A percentile compares a stretch with the other conserved stretches of the same genome.
Conservation (phyloP, 768 basidiomycete species). For the Mycena floridula region DNA sequence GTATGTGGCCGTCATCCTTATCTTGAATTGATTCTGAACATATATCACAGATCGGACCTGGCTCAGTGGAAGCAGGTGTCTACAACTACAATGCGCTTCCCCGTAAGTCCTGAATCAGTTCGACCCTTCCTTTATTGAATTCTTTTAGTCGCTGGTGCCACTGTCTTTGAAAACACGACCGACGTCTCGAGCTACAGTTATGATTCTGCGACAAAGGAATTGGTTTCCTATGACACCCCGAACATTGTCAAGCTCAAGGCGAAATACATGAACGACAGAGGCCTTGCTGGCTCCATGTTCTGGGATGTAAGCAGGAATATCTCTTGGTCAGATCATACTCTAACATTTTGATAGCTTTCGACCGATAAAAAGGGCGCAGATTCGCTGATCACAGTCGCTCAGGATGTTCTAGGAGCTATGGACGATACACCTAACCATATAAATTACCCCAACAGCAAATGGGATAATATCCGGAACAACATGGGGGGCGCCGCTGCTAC, state of each 20-base stretch:
- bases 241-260: conserved; percentile 61
- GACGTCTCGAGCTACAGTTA: conserved; percentile 78
- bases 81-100: conserved; percentile 75
- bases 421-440: conserved; percentile 65
- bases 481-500: conserved; percentile 33
- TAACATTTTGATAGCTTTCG: conserved; percentile 31
- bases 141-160: conserved; percentile 38
- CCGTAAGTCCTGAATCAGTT: conserved; percentile 21
- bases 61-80: conserved; percentile 62
- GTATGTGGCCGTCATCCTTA: conserved; percentile 25
- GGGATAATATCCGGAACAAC: conserved; percentile 63
- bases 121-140: not conserved
- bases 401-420: conserved; percentile 40
- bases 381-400: conserved; percentile 53
- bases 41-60: conserved; percentile 53
- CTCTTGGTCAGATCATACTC: not conserved
- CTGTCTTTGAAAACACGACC: conserved; percentile 58
- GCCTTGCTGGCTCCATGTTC: conserved; percentile 68
- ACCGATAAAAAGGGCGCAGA: conserved; percentile 51
- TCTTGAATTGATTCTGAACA: not conserved
- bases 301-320: conserved; percentile 45
- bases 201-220: conserved; percentile 53
- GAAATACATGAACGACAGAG: conserved; percentile 54
- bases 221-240: conserved; percentile 76
- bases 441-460: conserved; percentile 59